A percentile compares a stretch with the other conserved stretches of the same genome.
These are phyloP conservation scores for Cyathus pygmaeus DNA, from an alignment of 1,284 basidiomycete genomes.

Conservation along the genomic window DNA sequence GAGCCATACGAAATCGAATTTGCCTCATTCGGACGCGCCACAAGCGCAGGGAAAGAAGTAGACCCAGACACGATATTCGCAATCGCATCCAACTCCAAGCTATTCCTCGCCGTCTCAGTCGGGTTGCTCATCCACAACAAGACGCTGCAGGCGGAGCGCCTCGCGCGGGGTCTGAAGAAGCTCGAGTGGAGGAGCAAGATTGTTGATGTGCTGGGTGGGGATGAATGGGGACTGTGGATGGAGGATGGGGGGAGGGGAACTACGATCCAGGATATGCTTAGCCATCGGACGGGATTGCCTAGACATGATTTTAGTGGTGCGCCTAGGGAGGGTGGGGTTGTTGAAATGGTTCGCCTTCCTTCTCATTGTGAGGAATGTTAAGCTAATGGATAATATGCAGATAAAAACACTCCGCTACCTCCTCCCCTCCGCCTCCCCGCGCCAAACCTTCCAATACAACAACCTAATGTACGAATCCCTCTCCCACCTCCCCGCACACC, in stretches of 20 bases:
- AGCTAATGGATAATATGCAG: no score
- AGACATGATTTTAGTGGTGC: constrained; percentile 48
- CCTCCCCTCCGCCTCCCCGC: constrained; percentile 49
- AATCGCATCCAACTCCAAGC: constrained; percentile 54
- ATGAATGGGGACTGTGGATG: constrained; percentile 47
- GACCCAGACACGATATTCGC: constrained; percentile 52
- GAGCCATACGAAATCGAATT: constrained; percentile 47
- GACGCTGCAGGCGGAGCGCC: constrained; percentile 36
- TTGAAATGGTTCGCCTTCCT: constrained; percentile 43
- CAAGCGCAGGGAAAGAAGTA: constrained; percentile 37
- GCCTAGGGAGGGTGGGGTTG: constrained; percentile 33
- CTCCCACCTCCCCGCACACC: constrained; percentile 45
- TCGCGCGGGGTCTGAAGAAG: no score
- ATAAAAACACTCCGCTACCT: constrained; percentile 49
- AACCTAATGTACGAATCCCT: constrained; percentile 54
- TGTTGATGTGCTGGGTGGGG: constrained; percentile 40
- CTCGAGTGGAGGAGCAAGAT: constrained; percentile 48
- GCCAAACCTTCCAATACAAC: constrained; percentile 56
- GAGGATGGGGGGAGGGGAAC: constrained; percentile 37
- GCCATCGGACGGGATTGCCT: constrained; percentile 53
- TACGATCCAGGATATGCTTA: constrained; percentile 49
- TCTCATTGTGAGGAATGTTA: no score
- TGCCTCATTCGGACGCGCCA: constrained; percentile 44
- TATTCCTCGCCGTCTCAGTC: constrained; percentile 49
- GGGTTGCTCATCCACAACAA: constrained; percentile 50